phyloP scores from a whole-genome alignment of 441 rosid genomes.

The Gossypium davidsonii region DNA sequence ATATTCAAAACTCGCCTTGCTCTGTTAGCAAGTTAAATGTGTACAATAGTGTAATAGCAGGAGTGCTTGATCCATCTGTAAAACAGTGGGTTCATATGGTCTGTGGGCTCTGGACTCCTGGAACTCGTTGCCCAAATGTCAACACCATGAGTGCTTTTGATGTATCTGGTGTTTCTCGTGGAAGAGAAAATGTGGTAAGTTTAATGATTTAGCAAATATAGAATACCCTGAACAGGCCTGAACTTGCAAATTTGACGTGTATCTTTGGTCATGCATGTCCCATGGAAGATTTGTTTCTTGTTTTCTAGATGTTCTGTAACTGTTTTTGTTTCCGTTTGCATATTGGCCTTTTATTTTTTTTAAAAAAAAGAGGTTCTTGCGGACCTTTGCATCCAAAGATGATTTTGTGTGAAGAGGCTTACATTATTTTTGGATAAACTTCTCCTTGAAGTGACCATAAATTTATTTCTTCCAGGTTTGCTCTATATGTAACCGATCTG shows the following conservation, averaged over 20 bases:
- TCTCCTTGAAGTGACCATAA: slow-evolving; percentile 2
- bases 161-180: slow-evolving; percentile 35
- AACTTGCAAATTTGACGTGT: neutral
- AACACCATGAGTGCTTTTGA: slow-evolving; percentile 54
- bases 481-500: slow-evolving; percentile 40
- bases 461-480: slow-evolving; percentile 33
- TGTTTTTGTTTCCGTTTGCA: neutral
- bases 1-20: slow-evolving; percentile 7
- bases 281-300: neutral
- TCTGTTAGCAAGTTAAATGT: slow-evolving; percentile 20
- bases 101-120: slow-evolving; percentile 60
- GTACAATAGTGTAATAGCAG: slow-evolving; percentile 37
- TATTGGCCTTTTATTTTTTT: neutral
- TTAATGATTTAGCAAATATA: neutral
- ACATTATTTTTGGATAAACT: neutral
- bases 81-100: slow-evolving; percentile 61
- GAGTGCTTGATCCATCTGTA: slow-evolving; percentile 33
- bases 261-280: neutral
- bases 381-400: neutral
- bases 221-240: neutral
- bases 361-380: neutral
- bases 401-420: neutral
- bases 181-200: slow-evolving; percentile 32
- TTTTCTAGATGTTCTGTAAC: neutral
- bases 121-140: slow-evolving; percentile 49